Evolutionary conservation across 2,329 filamentous ascomycete species (phyloP), one percentile per base, ranked within the genome.

Genomic region (Shiraia sp.): DNA sequence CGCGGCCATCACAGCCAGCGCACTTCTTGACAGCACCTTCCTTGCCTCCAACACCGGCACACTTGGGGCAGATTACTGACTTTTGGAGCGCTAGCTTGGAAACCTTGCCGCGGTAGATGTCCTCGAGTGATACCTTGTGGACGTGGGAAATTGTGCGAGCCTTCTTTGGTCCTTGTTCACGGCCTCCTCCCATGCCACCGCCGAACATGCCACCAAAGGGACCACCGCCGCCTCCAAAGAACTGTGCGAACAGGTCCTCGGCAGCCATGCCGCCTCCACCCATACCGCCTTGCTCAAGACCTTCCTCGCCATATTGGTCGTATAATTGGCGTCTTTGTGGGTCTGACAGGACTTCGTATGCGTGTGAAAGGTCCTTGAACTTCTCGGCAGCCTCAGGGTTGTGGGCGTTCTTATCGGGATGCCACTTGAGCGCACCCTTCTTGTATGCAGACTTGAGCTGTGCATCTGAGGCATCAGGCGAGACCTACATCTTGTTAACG

Each of bases 31-130:
- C 92, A n/a, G 93, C 89, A 53, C 93, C 93, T 55, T 97, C 92
- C 79, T 99, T 99, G 56, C 93, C 93, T 65, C 93, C 93, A 46
- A 90, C 84, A 51, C 93, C 93, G 45, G 93, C 87, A 72, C 93
- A 99, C 75, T 91, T 91, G 55, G 89, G 79, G 79, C 93, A 99
- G 73, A 99, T 93, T 70, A 99, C 86, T 10, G 92, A 97, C 69
- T 96, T 95, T 75, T 99, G 93, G 31, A 99, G 81, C 22, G 93
- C 95, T 38, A 99, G 81, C 77, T 99, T 99, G 42, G 92, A 97
- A 51, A 96, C 83, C 80, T 99, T 99, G 68, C 93, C 93, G 52
- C 88, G 86, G 81, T 99, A 99, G 69, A 99, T 90, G 61, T 99
- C 93, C 75, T 99, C 93, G 37, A 99, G 83, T 10, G 90, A 91